phyloP scores from a whole-genome alignment of 805 yeast species.

The Wickerhamiella qilinensis region DNA sequence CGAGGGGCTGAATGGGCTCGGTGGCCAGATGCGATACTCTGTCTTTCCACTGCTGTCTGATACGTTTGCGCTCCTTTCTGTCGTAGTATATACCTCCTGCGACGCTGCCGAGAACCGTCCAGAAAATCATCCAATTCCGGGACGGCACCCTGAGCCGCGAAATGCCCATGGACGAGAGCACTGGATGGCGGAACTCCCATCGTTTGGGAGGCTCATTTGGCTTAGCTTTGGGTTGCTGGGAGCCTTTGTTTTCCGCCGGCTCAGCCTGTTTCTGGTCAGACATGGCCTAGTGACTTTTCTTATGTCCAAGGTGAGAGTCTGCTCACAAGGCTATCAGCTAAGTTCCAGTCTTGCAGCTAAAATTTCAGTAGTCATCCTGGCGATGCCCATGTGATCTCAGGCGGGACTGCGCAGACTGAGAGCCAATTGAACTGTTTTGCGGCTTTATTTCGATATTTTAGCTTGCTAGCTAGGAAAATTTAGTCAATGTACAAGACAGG shows the following conservation, averaged over 20 bases:
- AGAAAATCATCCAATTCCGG: constrained; percentile 84
- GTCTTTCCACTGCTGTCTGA: constrained; percentile 49
- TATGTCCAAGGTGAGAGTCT: neutral
- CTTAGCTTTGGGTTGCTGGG: too few relatives aligned
- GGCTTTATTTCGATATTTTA: too few relatives aligned
- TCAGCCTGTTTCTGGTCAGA: neutral
- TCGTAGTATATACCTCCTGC: constrained; percentile 75
- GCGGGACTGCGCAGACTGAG: too few relatives aligned
- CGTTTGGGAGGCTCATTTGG: constrained; percentile 6
- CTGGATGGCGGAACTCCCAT: constrained; percentile 37
- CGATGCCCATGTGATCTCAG: too few relatives aligned
- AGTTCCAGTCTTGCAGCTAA: too few relatives aligned
- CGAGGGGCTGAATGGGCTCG: constrained; percentile 29
- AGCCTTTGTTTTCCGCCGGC: too few relatives aligned
- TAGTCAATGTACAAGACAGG: too few relatives aligned
- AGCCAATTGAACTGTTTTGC: too few relatives aligned
- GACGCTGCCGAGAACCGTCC: constrained; percentile 48
- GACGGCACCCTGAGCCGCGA: constrained; percentile 67
- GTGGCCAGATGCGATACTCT: constrained; percentile 39
- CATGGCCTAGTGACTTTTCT: too few relatives aligned
- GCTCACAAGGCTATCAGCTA: too few relatives aligned
- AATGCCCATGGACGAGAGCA: constrained; percentile 71
- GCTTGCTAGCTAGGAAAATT: too few relatives aligned
- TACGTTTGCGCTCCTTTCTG: constrained; percentile 49
- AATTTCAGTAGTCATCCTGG: too few relatives aligned